Base-by-base conservation (phyloP, 768 basidiomycete genomes). In the Lentinula guzmanii region DNA sequence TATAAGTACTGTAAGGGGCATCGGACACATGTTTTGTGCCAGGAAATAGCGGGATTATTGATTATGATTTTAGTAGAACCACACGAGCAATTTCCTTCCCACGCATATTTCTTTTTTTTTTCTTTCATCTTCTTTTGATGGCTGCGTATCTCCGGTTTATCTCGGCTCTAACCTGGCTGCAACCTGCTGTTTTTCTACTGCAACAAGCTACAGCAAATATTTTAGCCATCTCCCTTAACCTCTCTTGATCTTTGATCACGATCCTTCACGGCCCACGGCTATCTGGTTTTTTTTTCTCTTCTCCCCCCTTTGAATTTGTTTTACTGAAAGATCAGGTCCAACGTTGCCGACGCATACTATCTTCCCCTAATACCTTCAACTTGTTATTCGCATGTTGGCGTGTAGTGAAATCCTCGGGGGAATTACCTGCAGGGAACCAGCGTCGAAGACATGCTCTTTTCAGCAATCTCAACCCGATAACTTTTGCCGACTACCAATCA, bases 1-100 rank as follows among this genome's bases (percentile, higher is more conserved):
- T 72, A 76, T 75, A 75, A 67, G 57, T 45, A 45, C 43, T 45
- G 16, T 63, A 67, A 68, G 72, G 71, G 73, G 70, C 64, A 52
- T 63, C 60, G 62, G 58, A 57, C 62, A 63, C 52, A 59, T 62
- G 62, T 41, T 65, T 64, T 65, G 61, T 71, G 74, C 18, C 53
- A 55, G 54, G 9, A 41, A 56, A 28, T 56, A 39, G 39, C 55
- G 37, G 55, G 18, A 41, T 28, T 15, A 56, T 21, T 18, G 37
- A 54, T 37, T 37, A 41, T 54, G 35, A 39, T 18, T 54, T 39
- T 45, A 16, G 45, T 24, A 42, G 35, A 45, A 18, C 43, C 21
- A 33, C 24, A 18, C 50, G 51, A 52, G 51, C 15, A 52, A n/a
- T 57, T 41, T 57, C 39, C 34, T 39, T 35, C 42, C 58, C 58